A percentile compares a stretch with the other conserved stretches of the same genome.
These are phyloP conservation scores for Singerocomus inundabilis DNA, from an alignment of 1,284 basidiomycete species.

Conservation along the genomic window DNA sequence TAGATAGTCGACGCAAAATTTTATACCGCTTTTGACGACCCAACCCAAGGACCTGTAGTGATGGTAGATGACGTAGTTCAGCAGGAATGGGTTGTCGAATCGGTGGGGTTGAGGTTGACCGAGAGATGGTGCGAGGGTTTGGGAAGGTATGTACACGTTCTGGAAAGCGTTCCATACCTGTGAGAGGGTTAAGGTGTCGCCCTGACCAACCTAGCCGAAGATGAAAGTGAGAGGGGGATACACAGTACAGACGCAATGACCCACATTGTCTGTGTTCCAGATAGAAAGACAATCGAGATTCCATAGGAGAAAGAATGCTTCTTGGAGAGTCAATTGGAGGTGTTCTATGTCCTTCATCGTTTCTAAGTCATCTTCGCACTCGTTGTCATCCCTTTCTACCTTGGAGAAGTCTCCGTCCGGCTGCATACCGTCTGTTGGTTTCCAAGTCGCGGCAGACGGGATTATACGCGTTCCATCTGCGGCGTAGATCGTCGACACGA, in stretches of 20 bases:
- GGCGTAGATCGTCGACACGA: slow-evolving; percentile 53
- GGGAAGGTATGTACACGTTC: slow-evolving; percentile 36
- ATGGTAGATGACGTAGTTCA: slow-evolving; percentile 91
- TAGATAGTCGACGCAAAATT: slow-evolving; percentile 96
- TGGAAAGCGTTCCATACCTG: slow-evolving; percentile 66
- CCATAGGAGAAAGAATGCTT: slow-evolving; percentile 91
- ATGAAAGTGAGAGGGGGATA: slow-evolving; percentile 5
- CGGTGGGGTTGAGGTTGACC: slow-evolving; percentile 39
- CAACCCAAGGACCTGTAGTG: slow-evolving; percentile 98
- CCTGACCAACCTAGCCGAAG: slow-evolving; percentile 35
- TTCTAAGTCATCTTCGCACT: slow-evolving; percentile 44
- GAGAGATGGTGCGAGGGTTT: slow-evolving; percentile 32
- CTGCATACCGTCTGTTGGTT: slow-evolving; percentile 37
- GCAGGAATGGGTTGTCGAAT: slow-evolving; percentile 89
- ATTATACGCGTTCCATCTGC: slow-evolving; percentile 47
- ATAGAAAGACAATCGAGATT: slow-evolving; percentile 84
- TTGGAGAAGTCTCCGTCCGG: slow-evolving; percentile 4
- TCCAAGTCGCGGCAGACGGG: slow-evolving; percentile 78
- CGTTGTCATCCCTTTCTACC: slow-evolving; percentile 29
- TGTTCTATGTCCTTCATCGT: slow-evolving; percentile 78
- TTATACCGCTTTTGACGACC: slow-evolving; percentile 95
- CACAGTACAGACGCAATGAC: slow-evolving; percentile 15
- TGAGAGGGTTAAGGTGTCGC: slow-evolving; percentile 49
- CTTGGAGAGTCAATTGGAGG: slow-evolving; percentile 87
- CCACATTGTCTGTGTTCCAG: slow-evolving; percentile 60